Base-by-base conservation (phyloP, 306 rosid genomes). In the Sesbania bispinosa region DNA sequence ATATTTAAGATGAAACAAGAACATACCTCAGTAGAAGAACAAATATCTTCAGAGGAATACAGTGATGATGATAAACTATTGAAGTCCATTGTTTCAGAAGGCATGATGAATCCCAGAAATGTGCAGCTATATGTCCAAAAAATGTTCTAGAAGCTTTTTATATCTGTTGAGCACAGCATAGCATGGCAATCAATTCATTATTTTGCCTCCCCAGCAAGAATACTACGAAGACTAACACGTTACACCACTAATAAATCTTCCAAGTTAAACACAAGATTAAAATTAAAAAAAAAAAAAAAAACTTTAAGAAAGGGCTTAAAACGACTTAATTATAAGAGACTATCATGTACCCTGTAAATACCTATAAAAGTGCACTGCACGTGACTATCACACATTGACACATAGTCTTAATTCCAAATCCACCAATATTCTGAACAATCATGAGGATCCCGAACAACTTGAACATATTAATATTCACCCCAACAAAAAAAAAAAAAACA, bases 11-110 rank as follows among this genome's bases (percentile, higher is more conserved):
- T 21, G 16, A 39, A 80, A 76, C 26, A 10, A 18, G 60, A 73
- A 67, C 32, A 45, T 88, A 86, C 96, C 94, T 88, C 85, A 10
- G 69, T 78, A 21, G 85, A 75, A 62, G 83, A 64, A 63, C 35
- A 63, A 33, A 69, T 29, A 74, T 85, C 86, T 19, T 87, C 81
- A 10, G 86, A 85, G 73, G 85, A 84, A 83, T 26, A 71, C 54
- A 81, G 60, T 1, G 87, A 74, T 1, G 87, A 70, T 67, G 91
- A 75, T 36, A 90, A 84, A 60, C 81, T 14, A 3, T 55, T 64
- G 78, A 64, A 73, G 77, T 73, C 75, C 39, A 48, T 58, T 73
- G 71, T 58, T 15, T 79, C 76, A 50, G 66, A 59, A 67, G 71
- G 79, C 79, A 79, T 79, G 83, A 48, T 51, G 64, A 71, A 30